phyloP scores from a whole-genome alignment of 192 early-diverging fungal species.

The Rhizophagus clarus region DNA sequence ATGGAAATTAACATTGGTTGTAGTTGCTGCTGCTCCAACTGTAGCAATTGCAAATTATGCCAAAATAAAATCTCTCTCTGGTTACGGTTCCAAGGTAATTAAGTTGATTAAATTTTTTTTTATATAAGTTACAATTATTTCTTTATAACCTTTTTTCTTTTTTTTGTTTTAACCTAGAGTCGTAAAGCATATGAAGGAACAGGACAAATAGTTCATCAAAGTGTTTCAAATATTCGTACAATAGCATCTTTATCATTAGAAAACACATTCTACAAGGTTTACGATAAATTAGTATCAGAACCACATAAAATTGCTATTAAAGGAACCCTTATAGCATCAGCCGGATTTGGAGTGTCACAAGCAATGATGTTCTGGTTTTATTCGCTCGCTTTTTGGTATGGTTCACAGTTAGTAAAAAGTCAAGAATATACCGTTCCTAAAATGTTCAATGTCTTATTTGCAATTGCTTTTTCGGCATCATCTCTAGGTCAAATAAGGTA shows the following conservation, averaged over 20 bases:
- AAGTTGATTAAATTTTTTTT: neutral
- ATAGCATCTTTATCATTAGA: conserved; percentile 77
- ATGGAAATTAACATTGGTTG: conserved; percentile 31
- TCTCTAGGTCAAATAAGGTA: conserved; percentile 61
- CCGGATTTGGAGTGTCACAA: conserved; percentile 74
- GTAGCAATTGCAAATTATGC: conserved; percentile 48
- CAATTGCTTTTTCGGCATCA: conserved; percentile 73
- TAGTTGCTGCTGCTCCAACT: conserved; percentile 10
- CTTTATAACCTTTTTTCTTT: neutral
- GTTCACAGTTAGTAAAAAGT: conserved; percentile 59
- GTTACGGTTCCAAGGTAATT: conserved; percentile 35
- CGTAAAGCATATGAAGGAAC: conserved; percentile 73
- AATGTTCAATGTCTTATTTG: conserved; percentile 75
- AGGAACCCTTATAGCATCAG: conserved; percentile 61
- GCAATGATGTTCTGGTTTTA: conserved; percentile 72
- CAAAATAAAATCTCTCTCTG: conserved; percentile 38
- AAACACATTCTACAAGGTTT: conserved; percentile 65
- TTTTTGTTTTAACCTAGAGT: conserved; percentile 41
- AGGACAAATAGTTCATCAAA: conserved; percentile 83
- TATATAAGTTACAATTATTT: neutral
- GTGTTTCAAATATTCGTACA: conserved; percentile 82
- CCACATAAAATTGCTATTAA: conserved; percentile 73
- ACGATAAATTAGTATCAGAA: conserved; percentile 54
- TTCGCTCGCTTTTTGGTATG: conserved; percentile 72
- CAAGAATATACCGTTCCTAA: conserved; percentile 43